These are phyloP conservation scores for Hypomontagnella submonticulosa DNA, from an alignment of 495 filamentous ascomycete genomes.

Conservation along the genomic window DNA sequence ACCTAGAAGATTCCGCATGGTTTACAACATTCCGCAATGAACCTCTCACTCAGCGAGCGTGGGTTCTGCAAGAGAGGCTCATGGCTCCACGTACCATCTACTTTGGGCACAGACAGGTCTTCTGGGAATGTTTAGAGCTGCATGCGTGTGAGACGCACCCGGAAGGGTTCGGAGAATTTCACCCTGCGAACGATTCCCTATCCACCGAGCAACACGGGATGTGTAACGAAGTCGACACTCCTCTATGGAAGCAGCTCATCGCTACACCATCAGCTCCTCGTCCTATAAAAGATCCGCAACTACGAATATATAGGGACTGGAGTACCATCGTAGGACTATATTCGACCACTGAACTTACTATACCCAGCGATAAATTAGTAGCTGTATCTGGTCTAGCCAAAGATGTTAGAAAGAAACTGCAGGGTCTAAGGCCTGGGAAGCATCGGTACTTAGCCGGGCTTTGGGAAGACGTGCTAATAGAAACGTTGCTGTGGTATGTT, in stretches of 20 bases:
- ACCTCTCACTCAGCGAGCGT: slow-evolving; percentile 2
- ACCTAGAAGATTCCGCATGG: slow-evolving; percentile 14
- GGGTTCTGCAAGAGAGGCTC: too few species aligned
- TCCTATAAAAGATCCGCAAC: not conserved
- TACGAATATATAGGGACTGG: slow-evolving; percentile 5
- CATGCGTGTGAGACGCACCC: slow-evolving; percentile 21
- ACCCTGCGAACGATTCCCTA: not conserved
- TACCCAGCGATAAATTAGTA: slow-evolving; percentile 11
- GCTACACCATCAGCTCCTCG: not conserved
- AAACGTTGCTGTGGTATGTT: slow-evolving; percentile 19
- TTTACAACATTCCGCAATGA: slow-evolving; percentile 1
- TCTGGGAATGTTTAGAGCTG: not conserved
- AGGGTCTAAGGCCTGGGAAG: not conserved
- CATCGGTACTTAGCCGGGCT: slow-evolving; percentile 16
- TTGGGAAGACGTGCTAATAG: slow-evolving; percentile 17
- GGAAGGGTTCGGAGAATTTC: not conserved
- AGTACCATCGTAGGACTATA: slow-evolving; percentile 3
- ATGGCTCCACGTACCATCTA: too few species aligned
- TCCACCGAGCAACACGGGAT: not conserved
- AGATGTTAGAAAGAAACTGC: slow-evolving; percentile 9
- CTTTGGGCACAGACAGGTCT: too few species aligned
- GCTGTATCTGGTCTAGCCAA: slow-evolving; percentile 18
- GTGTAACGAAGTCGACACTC: not conserved
- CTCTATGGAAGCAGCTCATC: slow-evolving; percentile 16
- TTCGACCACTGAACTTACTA: slow-evolving; percentile 7